Percentiles rank a stretch among this genome's conserved stretches.
phyloP scores from a whole-genome alignment of 768 basidiomycete species.

The Boletus sp. region DNA sequence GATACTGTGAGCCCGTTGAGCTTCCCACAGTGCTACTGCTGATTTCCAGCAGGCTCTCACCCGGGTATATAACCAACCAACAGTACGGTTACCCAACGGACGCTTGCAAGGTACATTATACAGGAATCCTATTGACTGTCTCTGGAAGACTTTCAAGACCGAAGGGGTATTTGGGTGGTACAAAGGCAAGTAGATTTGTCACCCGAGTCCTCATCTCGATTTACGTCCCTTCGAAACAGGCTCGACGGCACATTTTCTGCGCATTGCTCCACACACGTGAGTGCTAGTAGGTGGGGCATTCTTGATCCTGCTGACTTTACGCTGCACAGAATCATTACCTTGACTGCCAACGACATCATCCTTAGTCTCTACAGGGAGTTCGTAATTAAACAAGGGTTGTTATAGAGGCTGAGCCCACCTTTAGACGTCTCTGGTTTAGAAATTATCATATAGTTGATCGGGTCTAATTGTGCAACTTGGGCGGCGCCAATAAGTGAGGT shows the following conservation, averaged over 20 bases:
- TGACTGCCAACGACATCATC: slow-evolving; percentile 84
- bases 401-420: slow-evolving; percentile 4
- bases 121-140: slow-evolving; percentile 89
- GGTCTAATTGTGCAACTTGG: background rate
- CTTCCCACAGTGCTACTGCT: background rate
- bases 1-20: slow-evolving; percentile 62
- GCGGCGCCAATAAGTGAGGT: no score
- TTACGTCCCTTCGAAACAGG: slow-evolving; percentile 41
- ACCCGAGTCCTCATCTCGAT: background rate
- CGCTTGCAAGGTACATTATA: slow-evolving; percentile 73
- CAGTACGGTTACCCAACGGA: slow-evolving; percentile 65
- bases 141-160: slow-evolving; percentile 90
- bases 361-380: slow-evolving; percentile 59
- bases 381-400: slow-evolving; percentile 5
- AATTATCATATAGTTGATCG: background rate
- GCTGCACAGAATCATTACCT: slow-evolving; percentile 70
- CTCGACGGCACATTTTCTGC: slow-evolving; percentile 88
- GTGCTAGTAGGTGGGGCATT: slow-evolving; percentile 20
- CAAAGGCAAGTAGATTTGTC: slow-evolving; percentile 56
- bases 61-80: slow-evolving; percentile 95
- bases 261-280: slow-evolving; percentile 91
- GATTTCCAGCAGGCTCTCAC: slow-evolving; percentile 63
- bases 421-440: background rate
- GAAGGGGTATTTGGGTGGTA: slow-evolving; percentile 96
- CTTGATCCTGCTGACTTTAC: slow-evolving; percentile 1